Base-by-base conservation (phyloP, 345 rosid species). In the Dimocarpus longan region DNA sequence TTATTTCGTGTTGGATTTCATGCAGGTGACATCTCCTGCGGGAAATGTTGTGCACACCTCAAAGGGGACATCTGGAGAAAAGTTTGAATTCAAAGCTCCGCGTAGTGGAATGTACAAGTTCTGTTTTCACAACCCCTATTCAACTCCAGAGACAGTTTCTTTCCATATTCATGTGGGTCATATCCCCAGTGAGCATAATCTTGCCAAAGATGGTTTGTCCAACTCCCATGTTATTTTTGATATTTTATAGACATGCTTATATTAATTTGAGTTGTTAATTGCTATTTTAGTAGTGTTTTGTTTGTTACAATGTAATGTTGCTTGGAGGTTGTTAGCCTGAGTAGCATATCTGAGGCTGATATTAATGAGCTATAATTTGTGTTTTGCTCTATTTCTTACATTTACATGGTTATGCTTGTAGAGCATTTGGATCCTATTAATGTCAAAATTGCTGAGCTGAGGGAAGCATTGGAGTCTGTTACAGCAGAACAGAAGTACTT, bases 31-130 rank as follows among this genome's bases (percentile, higher is more conserved):
- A 1, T 92, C 99, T 54, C 97, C 97, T 12, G 86, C 87, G 3
- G 98, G 96, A 78, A 93, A 93, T 80, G 79, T 81, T 0, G 93
- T 94, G 44, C 92, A 89, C 1, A 84, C 85, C 18, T 56, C 89
- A 79, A 91, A 93, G 66, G 99, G 99, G 54, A 96, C 97, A 59
- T 92, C 98, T 48, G 99, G 99, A 66, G 97, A 96, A 50, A 96
- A 94, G 89, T 94, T 96, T 42, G 97, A 93, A 76, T 90, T 94
- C 68, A 93, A 93, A 81, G 97, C 98, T 1, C 98, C 97, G 21
- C 85, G 87, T 80, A 94, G 97, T 87, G 99, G 99, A 85, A 96
- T 94, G 97, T 93, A 91, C 86, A 94, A 94, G 77, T 96, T 96
- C 73, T 96, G 99, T 86, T 96, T 96, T 79, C 95, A 91, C 85